Evolutionary conservation across 768 basidiomycete genomes (phyloP), one percentile per base, ranked within the genome.

Genomic region (Agaricus subrufescens): DNA sequence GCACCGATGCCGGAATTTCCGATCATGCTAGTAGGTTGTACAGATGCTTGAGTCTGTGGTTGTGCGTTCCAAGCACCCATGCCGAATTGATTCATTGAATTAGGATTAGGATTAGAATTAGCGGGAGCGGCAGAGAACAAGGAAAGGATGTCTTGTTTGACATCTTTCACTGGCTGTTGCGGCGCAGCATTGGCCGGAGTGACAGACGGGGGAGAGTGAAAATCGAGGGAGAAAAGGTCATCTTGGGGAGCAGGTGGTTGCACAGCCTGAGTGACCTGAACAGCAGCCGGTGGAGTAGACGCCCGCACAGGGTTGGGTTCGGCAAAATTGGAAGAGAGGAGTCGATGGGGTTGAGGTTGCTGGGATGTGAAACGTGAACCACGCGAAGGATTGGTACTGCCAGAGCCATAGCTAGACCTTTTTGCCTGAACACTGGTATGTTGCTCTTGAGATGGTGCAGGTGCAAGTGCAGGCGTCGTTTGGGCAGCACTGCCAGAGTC

Each of bases 181-280:
- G 74, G 44, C 5, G 73, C 61, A 2, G 80, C 63, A 1, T 45
- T 51, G 38, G 61, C 40, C 19, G 60, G 31, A 15, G 57, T 23
- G 46, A 34, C 44, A 5, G 53, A 40, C 6, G 57, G 25, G 38
- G 88, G 84, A 1, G 84, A 75, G 61, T 89, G 87, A 69, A 95
- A 96, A 69, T 95, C 92, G 53, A 95, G 84, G 27, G 86, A 82
- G 67, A 95, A 94, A 7, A 96, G 73, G 62, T 90, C 89, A 59
- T 87, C 79, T 56, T 75, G 70, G 11, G 79, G 69, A 10, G 75
- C 65, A 50, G 66, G 60, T 6, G 61, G 46, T 4, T 57, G 46
- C 37, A 47, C 23, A 10, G 69, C 58, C 19, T 73, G 68, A 25
- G 50, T n/a, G 8, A 68, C 58, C 19, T 73, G 68, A 25, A 68